Conservation (phyloP, 805 yeast genomes). For the Maudiozyma serrabonitensis region DNA sequence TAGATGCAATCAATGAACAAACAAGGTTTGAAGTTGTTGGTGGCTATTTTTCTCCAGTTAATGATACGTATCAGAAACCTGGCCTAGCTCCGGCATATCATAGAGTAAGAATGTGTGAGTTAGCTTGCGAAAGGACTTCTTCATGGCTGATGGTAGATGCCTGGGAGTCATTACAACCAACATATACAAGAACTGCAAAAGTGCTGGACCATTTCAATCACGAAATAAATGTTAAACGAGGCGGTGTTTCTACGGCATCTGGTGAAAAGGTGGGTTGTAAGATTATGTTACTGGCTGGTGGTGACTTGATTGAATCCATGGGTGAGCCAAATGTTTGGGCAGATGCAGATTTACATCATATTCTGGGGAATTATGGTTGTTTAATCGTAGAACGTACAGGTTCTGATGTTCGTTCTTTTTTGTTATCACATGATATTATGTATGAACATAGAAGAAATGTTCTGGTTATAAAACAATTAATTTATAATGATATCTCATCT, state of each 20-base stretch:
- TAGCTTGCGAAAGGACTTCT: constrained; percentile 93
- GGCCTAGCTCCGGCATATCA: constrained; percentile 86
- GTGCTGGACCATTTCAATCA: constrained; percentile 95
- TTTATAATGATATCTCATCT: constrained; percentile 91
- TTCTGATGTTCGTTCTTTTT: constrained; percentile 84
- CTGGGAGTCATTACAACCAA: constrained; percentile 91
- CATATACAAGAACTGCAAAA: constrained; percentile 87
- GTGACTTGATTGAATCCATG: constrained; percentile 95
- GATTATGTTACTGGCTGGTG: constrained; percentile 94
- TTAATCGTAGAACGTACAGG: constrained; percentile 95
- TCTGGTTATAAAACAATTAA: constrained; percentile 87
- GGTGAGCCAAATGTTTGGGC: constrained; percentile 99
- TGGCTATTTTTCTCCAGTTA: constrained; percentile 91
- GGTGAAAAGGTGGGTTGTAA: constrained; percentile 74
- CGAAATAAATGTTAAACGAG: constrained; percentile 82
- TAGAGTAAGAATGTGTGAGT: constrained; percentile 94
- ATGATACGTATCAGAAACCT: constrained; percentile 84
- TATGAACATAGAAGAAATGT: constrained; percentile 92
- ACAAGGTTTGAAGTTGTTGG: constrained; percentile 93
- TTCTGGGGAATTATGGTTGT: constrained; percentile 92
- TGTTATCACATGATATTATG: constrained; percentile 92
- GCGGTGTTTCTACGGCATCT: constrained; percentile 59
- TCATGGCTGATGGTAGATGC: constrained; percentile 99
- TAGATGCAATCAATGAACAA: constrained; percentile 83
- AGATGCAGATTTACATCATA: constrained; percentile 88